These are phyloP conservation scores for Heracleum sosnowskyi DNA, from an alignment of 129 eudicot species.

Conservation along the genomic window DNA sequence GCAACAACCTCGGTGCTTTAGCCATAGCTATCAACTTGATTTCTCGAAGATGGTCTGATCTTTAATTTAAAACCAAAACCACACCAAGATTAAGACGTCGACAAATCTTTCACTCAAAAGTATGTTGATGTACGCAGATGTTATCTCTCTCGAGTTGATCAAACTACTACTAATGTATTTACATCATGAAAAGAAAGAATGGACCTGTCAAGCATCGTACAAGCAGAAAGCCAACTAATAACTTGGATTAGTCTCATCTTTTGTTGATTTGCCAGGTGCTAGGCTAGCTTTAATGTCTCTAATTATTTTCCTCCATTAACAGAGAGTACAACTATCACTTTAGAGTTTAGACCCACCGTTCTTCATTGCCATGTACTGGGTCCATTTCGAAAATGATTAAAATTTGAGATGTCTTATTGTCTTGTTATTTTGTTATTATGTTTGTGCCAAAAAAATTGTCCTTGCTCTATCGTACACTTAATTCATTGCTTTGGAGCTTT, in stretches of 20 bases:
- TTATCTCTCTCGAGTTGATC: too few relatives aligned
- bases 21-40: too few relatives aligned
- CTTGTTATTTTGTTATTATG: not conserved
- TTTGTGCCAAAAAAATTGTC: not conserved
- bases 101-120: too few relatives aligned
- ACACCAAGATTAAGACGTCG: too few relatives aligned
- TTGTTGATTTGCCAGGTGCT: not conserved
- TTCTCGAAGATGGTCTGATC: too few relatives aligned
- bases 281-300: not conserved
- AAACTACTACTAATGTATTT: too few relatives aligned
- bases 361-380: not conserved
- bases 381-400: not conserved
- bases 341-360: not conserved
- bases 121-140: too few relatives aligned
- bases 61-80: too few relatives aligned
- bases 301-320: not conserved
- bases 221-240: not conserved
- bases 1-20: too few relatives aligned
- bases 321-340: not conserved
- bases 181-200: not conserved
- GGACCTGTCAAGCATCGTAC: not conserved
- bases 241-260: not conserved
- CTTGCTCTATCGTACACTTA: not conserved
- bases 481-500: not conserved
- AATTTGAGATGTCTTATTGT: not conserved